Conservation (phyloP, 2,329 filamentous ascomycete genomes). For the Exophiala lecanii-corni region DNA sequence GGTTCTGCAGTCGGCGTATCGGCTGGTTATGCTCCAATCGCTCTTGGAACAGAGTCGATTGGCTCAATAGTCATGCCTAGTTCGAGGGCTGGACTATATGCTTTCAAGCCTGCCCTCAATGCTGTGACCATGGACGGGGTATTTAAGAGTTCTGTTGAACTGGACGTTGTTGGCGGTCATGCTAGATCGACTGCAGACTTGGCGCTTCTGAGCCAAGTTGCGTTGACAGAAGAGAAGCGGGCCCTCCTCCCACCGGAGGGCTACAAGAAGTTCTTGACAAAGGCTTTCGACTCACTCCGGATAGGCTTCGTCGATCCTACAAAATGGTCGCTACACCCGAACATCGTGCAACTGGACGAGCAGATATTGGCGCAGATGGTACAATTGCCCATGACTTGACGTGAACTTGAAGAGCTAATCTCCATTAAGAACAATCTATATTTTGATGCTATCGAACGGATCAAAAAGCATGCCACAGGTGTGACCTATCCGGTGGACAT, state of each 20-base stretch:
- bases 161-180: slow-evolving; percentile 24
- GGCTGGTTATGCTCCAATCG: slow-evolving; percentile 30
- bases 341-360: background rate
- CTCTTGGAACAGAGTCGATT: slow-evolving; percentile 32
- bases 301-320: slow-evolving; percentile 2
- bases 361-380: slow-evolving; percentile 2
- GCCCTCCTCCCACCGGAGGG: background rate
- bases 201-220: background rate
- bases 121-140: slow-evolving; percentile 28
- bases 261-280: slow-evolving; percentile 3
- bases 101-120: slow-evolving; percentile 31
- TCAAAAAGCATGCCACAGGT: no score
- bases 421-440: no score
- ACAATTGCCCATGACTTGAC: background rate
- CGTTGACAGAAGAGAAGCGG: no score
- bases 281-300: background rate
- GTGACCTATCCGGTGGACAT: background rate
- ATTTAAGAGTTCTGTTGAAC: slow-evolving; percentile 25
- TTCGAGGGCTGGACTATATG: slow-evolving; percentile 29
- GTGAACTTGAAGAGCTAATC: no score
- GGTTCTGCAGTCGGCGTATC: slow-evolving; percentile 31
- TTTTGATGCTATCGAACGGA: no score
- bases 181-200: slow-evolving; percentile 20
- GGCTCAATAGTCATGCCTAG: slow-evolving; percentile 30
- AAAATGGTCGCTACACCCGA: background rate